These are phyloP conservation scores for Gossypium rotundifolium DNA, from an alignment of 345 rosid genomes.

Conservation along the genomic window DNA sequence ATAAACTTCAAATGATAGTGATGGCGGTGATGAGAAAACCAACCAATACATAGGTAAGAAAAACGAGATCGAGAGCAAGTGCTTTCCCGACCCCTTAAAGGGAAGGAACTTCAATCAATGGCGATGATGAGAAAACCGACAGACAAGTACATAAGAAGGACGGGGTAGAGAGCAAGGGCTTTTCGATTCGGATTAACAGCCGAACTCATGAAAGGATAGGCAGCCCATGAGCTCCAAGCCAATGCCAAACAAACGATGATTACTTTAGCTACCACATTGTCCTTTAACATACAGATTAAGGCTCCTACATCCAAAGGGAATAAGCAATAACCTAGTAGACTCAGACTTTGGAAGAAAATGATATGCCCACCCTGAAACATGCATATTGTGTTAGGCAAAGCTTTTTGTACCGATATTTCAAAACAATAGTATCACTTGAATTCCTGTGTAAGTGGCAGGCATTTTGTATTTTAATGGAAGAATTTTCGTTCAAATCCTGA, in stretches of 20 bases:
- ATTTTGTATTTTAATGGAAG: too few relatives aligned
- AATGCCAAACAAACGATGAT: slow-evolving; percentile 53
- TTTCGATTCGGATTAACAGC: slow-evolving; percentile 65
- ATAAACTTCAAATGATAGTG: too few relatives aligned
- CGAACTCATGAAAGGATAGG: slow-evolving; percentile 80
- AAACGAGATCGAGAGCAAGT: too few relatives aligned
- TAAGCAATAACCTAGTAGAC: slow-evolving; percentile 64
- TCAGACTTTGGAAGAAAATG: slow-evolving; percentile 65
- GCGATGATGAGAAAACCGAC: slow-evolving; percentile 95
- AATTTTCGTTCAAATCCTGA: too few relatives aligned
- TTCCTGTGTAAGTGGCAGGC: too few relatives aligned
- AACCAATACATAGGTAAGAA: too few relatives aligned
- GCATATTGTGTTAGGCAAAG: neutral
- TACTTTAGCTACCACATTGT: slow-evolving; percentile 49
- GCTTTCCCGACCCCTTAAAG: slow-evolving; percentile 2
- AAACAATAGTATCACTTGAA: neutral
- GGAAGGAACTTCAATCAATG: slow-evolving; percentile 30
- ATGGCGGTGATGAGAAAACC: too few relatives aligned
- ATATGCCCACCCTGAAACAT: slow-evolving; percentile 72
- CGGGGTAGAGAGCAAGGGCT: slow-evolving; percentile 77
- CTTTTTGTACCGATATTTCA: neutral
- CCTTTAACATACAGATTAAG: slow-evolving; percentile 55
- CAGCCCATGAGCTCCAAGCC: slow-evolving; percentile 85
- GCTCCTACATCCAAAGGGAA: slow-evolving; percentile 70
- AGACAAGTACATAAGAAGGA: slow-evolving; percentile 93